Evolutionary conservation across 2,329 filamentous ascomycete genomes (phyloP).

Genomic region (Allantophomopsis cytisporea): DNA sequence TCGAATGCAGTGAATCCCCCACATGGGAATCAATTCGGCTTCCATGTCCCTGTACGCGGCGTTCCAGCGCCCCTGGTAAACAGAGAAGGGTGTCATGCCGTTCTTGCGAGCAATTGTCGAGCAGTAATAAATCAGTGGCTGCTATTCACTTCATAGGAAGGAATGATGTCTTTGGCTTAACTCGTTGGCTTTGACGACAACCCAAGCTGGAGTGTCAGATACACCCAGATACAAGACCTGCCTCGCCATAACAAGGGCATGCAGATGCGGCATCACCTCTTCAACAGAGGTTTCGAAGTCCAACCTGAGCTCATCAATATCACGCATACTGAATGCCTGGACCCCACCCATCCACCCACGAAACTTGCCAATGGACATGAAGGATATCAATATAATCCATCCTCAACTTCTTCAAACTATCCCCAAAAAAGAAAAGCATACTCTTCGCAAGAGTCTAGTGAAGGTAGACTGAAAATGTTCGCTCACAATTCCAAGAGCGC

Average conservation of each 20-base stretch:
- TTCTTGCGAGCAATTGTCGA: slow-evolving; percentile 41
- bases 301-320: no score
- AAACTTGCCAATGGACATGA: slow-evolving; percentile 7
- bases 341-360: slow-evolving; percentile 16
- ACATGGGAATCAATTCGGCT: slow-evolving; percentile 45
- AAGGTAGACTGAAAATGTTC: not conserved
- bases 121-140: not conserved
- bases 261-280: slow-evolving; percentile 53
- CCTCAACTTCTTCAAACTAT: slow-evolving; percentile 36
- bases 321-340: no score
- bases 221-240: slow-evolving; percentile 58
- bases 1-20: slow-evolving; percentile 8
- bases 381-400: slow-evolving; percentile 57
- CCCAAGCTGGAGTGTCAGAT: slow-evolving; percentile 55
- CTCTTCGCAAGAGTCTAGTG: no score
- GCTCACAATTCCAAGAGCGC: not conserved
- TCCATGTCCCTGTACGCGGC: slow-evolving; percentile 46
- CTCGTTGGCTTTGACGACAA: slow-evolving; percentile 36
- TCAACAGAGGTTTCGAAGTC: slow-evolving; percentile 19
- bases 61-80: slow-evolving; percentile 54
- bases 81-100: slow-evolving; percentile 50
- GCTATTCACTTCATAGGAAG: slow-evolving; percentile 43
- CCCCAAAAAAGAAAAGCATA: slow-evolving; percentile 1
- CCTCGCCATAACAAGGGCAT: slow-evolving; percentile 39
- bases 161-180: no score